Base-by-base conservation (phyloP, 176 grass and related monocot species). In the Triticum dicoccoides region DNA sequence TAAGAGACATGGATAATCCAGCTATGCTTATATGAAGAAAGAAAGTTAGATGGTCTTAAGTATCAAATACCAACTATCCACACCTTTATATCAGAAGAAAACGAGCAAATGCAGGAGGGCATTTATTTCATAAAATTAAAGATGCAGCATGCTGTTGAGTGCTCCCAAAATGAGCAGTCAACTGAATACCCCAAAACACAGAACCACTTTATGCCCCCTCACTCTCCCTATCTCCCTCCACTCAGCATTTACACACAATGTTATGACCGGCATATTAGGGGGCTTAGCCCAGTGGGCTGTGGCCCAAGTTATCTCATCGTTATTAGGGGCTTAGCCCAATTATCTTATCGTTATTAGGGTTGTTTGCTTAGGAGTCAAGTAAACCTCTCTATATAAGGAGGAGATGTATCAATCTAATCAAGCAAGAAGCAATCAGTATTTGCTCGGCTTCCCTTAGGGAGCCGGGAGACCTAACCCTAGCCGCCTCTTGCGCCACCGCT, bases 1-100 rank as follows among this genome's bases (percentile, higher is more conserved):
- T 80, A 68, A 84, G 81, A 84, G 74, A 84, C 11, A 56, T 73
- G 14, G 27, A 52, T 33, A n/a, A 30, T 68, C 47, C 59, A 87
- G 42, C 33, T 52, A 24, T 77, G 20, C 21, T 68, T n/a, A 78
- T 78, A 42, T 77, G 18, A 76, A 77, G 11, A 49, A 62, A 65
- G 20, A 76, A 76, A 45, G 58, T 23, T 65, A 77, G 51, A 76
- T 35, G 27, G 42, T 24, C 12, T 18, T 54, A 67, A 54, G 62
- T 78, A 85, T 8, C 71, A 66, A 65, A 42, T 52, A 77, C 20
- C 56, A 77, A 54, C 13, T 25, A 78, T 78, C 32, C 30, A 41
- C 13, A 41, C 63, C 5, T 68, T n/a, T 85, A 24, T 56, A 2
- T 77, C 66, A 21, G 76, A 85, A 76, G 37, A 65, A 84, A 85